Evolutionary conservation across 441 rosid species (phyloP), one percentile per base, ranked within the genome.

Genomic region (Biscutella laevigata): DNA sequence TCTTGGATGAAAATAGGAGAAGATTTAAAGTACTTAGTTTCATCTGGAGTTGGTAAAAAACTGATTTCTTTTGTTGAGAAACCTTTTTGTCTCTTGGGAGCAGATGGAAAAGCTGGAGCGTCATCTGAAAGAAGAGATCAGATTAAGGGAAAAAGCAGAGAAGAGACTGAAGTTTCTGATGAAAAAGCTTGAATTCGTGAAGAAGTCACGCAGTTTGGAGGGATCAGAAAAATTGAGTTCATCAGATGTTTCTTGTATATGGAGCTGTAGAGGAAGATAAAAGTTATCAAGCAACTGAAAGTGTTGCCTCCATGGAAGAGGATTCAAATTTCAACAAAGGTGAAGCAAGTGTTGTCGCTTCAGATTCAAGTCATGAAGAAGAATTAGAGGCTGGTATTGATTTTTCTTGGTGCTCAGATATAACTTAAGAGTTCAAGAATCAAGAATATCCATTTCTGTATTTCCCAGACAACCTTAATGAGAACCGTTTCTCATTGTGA

Each of bases 61-160:
- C 51, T 6, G 50, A 10, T 49, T 26, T 22, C 10, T 13, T 14
- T 30, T 14, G 49, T 24, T 4, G 40, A 55, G 33, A 24, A 0
- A 43, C 35, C 7, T 12, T 53, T 49, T 40, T 17, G 19, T 64
- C 25, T 48, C 21, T 15, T 53, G 53, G 56, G 17, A 53, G 21
- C 60, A 90, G 97, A 27, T 90, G 51, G 53, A 61, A 33, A 89
- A 81, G 60, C 64, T 90, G 13, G 92, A 90, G 74, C 54, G 62
- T 9, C 64, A 65, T 57, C 66, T 90, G 7, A 78, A 53, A 68
- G 81, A 84, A 64, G 97, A 90, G 77, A 75, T 63, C 45, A 71
- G 71, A 63, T 13, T 77, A 34, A 79, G 76, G 70, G 53, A 69
- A 37, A 84, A 72, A 67, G 82, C 95, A 12, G 94, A 82, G 50